Conservation (phyloP, 768 basidiomycete genomes). For the Obba rivulosa region DNA sequence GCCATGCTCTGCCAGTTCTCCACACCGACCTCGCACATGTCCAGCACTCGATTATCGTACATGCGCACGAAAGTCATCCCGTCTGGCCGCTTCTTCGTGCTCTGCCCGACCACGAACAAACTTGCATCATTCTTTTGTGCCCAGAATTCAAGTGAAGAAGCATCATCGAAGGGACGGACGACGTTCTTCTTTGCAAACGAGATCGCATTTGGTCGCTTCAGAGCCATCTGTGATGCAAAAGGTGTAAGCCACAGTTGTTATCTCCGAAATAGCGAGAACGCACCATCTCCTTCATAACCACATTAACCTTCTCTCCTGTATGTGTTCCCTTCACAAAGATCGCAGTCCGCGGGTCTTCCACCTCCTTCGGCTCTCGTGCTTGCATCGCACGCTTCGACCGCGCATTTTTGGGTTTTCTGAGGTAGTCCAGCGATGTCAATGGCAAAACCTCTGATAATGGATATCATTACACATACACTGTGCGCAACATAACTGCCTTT, state of each 20-base stretch:
- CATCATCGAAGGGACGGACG: constrained; percentile 86
- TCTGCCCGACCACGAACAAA: constrained; percentile 85
- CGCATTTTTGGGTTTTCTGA: constrained; percentile 91
- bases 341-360: constrained; percentile 82
- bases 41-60: constrained; percentile 81
- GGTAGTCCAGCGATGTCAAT: neutral
- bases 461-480: constrained; percentile 18
- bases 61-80: constrained; percentile 81
- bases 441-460: neutral
- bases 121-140: constrained; percentile 89
- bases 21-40: constrained; percentile 94
- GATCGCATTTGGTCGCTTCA: constrained; percentile 88
- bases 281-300: constrained; percentile 87
- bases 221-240: constrained; percentile 61
- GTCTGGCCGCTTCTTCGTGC: constrained; percentile 91
- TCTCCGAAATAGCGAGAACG: constrained; percentile 22
- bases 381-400: constrained; percentile 87
- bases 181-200: constrained; percentile 92
- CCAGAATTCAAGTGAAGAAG: constrained; percentile 88
- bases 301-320: constrained; percentile 73
- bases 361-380: constrained; percentile 81
- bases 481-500: constrained; percentile 19
- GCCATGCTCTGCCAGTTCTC: constrained; percentile 75
- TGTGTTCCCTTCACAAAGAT: constrained; percentile 90
- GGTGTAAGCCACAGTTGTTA: neutral